Base-by-base conservation (phyloP, 306 rosid species). In the Fagus sylvatica region DNA sequence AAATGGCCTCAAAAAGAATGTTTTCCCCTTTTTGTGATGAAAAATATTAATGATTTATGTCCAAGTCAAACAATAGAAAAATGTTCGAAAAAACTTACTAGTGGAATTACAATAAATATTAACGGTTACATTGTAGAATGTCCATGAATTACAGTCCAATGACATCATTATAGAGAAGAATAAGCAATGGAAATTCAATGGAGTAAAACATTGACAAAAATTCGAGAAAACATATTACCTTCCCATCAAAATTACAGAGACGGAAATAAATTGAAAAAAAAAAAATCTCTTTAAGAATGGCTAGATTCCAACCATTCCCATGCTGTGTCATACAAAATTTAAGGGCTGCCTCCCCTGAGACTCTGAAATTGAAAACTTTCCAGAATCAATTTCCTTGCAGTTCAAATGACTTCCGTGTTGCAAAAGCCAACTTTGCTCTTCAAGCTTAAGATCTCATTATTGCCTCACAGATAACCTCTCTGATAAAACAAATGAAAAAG, bases 401-500 rank as follows among this genome's bases (percentile, higher is more conserved):
- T 71, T 22, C 62, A 80, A 57, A 11, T 66, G 22, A 48, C 19
- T 7, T 4, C n/a, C 1, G 53, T 36, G 16, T 34, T 62, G 17
- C 43, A 5, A 10, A 62, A 73, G 41, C 5, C n/a, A 33, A 74
- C 61, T 65, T 72, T 56, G 65, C 76, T 81, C 78, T 33, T 67
- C 77, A 84, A 57, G 62, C 76, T 66, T 34, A 54, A 54, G 64
- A 59, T 43, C 37, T 80, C 82, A 76, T 78, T 55, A 74, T 74
- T 54, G 80, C 82, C 82, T 88, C 68, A 88, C 76, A 0, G 98
- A 93, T 78, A 93, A 78, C 83, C 98, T 87, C 83, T 93, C 98
- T 93, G 94, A 77, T 79, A 40, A 78, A 78, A 10, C 6, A 55
- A 62, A 64, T 41, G 65, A 40, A 42, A 73, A 80, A 70, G 46